A percentile compares a stretch with the other conserved stretches of the same genome.
These are phyloP conservation scores for Nicotiana benthamiana DNA, from an alignment of 257 asterid species.

Conservation along the genomic window DNA sequence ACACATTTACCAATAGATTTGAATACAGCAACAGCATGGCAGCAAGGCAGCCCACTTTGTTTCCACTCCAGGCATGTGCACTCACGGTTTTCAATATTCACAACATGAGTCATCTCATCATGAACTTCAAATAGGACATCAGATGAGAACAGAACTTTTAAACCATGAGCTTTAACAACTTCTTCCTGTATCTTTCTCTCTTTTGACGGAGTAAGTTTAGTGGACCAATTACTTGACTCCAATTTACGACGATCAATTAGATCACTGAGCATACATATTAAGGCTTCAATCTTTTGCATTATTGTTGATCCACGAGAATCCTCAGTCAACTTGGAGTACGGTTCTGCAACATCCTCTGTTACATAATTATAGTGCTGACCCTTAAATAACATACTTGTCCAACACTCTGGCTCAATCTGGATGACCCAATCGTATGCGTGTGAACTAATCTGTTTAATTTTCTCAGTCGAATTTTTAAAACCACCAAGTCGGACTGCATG, in stretches of 20 bases:
- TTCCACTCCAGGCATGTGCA: conserved; percentile 89
- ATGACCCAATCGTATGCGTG: conserved; percentile 62
- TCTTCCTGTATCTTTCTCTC: conserved; percentile 54
- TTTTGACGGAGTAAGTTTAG: conserved; percentile 63
- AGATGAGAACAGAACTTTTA: conserved; percentile 68
- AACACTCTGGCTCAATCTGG: conserved; percentile 60
- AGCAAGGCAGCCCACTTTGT: conserved; percentile 54
- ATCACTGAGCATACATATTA: conserved; percentile 43
- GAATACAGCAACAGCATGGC: conserved; percentile 74
- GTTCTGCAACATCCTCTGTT: conserved; percentile 55
- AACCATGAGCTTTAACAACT: conserved; percentile 38
- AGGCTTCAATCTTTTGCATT: conserved; percentile 74
- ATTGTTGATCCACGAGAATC: conserved; percentile 61
- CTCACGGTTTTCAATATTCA: conserved; percentile 51
- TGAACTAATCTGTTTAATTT: conserved; percentile 57
- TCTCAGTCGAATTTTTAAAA: conserved; percentile 51
- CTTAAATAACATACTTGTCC: conserved; percentile 50
- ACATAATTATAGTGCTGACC: conserved; percentile 67
- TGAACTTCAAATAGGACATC: conserved; percentile 76
- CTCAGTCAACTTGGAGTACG: conserved; percentile 52
- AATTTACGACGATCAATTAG: conserved; percentile 39
- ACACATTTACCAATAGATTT: conserved; percentile 33
- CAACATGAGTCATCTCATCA: conserved; percentile 73
- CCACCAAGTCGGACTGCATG: conserved; percentile 49
- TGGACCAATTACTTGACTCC: conserved; percentile 45